These are phyloP conservation scores for Rubus parviflorus DNA, from an alignment of 306 rosid species.

Conservation along the genomic window DNA sequence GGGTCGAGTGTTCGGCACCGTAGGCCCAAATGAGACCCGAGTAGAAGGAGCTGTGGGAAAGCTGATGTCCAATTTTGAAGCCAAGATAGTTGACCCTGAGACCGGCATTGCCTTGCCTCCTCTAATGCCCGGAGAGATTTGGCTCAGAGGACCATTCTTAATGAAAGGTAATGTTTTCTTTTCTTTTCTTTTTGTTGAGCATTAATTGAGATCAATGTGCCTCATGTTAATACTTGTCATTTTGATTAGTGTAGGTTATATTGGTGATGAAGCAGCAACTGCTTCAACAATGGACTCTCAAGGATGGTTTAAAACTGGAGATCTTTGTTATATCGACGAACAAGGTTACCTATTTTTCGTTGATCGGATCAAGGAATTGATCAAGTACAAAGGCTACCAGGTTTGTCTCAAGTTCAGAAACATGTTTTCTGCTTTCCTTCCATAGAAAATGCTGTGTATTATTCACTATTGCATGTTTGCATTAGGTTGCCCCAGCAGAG, in stretches of 20 bases:
- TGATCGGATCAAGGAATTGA: slow-evolving; percentile 37
- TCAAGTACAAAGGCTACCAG: slow-evolving; percentile 40
- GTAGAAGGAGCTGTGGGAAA: slow-evolving; percentile 24
- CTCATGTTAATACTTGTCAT: background rate
- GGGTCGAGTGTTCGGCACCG: slow-evolving; percentile 25
- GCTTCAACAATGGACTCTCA: slow-evolving; percentile 16
- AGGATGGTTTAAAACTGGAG: slow-evolving; percentile 43
- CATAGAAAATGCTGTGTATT: background rate
- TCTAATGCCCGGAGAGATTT: slow-evolving; percentile 26
- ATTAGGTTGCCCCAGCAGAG: slow-evolving; percentile 75
- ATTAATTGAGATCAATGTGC: background rate
- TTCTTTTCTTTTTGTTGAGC: background rate
- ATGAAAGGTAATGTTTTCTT: slow-evolving; percentile 27
- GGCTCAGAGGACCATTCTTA: slow-evolving; percentile 24
- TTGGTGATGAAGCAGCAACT: slow-evolving; percentile 32
- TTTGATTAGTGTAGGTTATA: slow-evolving; percentile 23
- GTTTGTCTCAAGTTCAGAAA: background rate
- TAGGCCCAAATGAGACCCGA: slow-evolving; percentile 24
- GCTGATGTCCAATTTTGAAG: slow-evolving; percentile 21
- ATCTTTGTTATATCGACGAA: slow-evolving; percentile 30
- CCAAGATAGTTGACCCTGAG: slow-evolving; percentile 28
- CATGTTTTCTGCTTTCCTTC: background rate
- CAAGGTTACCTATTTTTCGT: slow-evolving; percentile 30
- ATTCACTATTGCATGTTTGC: background rate
- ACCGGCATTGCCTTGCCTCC: slow-evolving; percentile 27